Evolutionary conservation across 2,329 filamentous ascomycete genomes (phyloP), one percentile per base, ranked within the genome.

Genomic region (Lojkania enalia): DNA sequence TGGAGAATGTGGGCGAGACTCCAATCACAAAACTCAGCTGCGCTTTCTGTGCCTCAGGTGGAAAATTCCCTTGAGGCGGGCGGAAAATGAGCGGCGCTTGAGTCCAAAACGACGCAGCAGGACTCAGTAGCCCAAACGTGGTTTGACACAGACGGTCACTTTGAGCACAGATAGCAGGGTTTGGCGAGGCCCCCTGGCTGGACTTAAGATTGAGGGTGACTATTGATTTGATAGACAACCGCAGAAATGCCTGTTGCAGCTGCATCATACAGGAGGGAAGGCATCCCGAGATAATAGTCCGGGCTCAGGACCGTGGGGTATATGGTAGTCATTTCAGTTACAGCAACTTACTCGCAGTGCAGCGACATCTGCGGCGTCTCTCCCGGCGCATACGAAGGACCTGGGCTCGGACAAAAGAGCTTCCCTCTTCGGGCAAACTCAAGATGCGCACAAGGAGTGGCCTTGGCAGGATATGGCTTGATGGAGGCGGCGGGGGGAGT

Each of bases 261-360:
- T 61, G 60, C 59, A 65, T 52, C 54, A 57, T 48, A 61, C 60
- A 64, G 60, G 61, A 63, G 57, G 55, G 43, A 48, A 16, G 41
- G 51, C 39, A 47, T 49, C 52, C 56, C 56, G 57, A 58, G 55
- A 55, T 52, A 39, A 50, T 44, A 51, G 40, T 45, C 46, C 48
- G 51, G 52, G 30, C 45, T 37, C 52, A 54, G 54, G 46, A 57
- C 51, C 51, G 55, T 63, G 60, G 60, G 60, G 57, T 61, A 56
- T 48, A 44, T 53, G 16, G 20, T 42, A 43, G 47, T 57, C 52
- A 61, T 58, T 60, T 57, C 46, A 54, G 33, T 50, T 45, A 47
- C 50, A 43, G 40, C 35, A 49, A 48, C 47, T 57, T 62, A 50
- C 37, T 57, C 49, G 52, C 51, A 51, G 52, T 54, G 55, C 58